These are phyloP conservation scores for Omphalotus guepiniiformis DNA, from an alignment of 768 basidiomycete genomes.

Conservation along the genomic window DNA sequence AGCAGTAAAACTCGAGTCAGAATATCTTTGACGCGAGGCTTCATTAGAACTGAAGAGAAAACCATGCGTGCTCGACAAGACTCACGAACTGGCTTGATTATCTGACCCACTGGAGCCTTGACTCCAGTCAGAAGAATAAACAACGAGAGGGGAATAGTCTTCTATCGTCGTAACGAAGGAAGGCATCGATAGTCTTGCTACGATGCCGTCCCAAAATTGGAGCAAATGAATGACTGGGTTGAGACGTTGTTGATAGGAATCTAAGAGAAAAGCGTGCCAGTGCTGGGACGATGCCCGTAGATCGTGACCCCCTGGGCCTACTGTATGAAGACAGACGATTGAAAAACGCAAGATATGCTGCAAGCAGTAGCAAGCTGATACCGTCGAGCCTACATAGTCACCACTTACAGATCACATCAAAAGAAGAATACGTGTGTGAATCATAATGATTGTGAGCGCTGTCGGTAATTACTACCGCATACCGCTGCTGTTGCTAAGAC, in stretches of 20 bases:
- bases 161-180: conserved; percentile 27
- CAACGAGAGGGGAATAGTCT: conserved; percentile 31
- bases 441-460: too few relatives aligned
- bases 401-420: too few relatives aligned
- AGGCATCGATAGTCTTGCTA: conserved; percentile 28
- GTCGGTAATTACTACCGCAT: too few relatives aligned
- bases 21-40: conserved; percentile 3
- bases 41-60: not conserved
- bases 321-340: not conserved
- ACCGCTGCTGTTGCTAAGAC: too few relatives aligned
- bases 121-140: conserved; percentile 19
- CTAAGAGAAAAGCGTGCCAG: not conserved
- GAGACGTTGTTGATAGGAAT: not conserved
- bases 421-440: too few relatives aligned
- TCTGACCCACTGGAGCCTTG: conserved; percentile 3
- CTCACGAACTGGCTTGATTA: not conserved
- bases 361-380: too few relatives aligned
- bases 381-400: too few relatives aligned
- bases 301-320: conserved; percentile 6
- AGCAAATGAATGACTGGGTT: not conserved
- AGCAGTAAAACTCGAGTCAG: conserved; percentile 6
- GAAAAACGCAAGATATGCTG: too few relatives aligned
- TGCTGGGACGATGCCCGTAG: not conserved
- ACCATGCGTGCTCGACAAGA: conserved; percentile 2
- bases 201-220: conserved; percentile 7